Conservation (phyloP, 176 grass and related monocot species). For the Carex pumila region DNA sequence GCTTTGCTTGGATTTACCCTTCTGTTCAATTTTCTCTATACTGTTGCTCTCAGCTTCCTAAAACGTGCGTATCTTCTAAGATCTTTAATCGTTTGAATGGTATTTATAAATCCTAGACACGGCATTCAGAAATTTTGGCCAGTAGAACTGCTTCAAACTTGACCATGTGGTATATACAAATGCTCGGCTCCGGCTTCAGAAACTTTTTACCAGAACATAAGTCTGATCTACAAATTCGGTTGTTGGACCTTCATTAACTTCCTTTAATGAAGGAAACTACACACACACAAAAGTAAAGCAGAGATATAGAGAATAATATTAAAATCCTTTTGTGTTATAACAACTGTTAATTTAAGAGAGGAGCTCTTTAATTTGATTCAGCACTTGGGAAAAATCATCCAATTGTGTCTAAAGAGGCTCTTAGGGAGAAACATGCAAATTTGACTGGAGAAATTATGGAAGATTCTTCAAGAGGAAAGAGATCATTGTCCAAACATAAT, state of each 20-base stretch:
- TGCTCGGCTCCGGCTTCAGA: not conserved
- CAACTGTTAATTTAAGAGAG: not conserved
- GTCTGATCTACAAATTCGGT: not conserved
- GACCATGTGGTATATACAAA: not conserved
- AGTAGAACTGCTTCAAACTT: not conserved
- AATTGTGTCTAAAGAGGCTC: constrained; percentile 60
- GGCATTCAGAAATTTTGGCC: not conserved
- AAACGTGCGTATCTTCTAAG: constrained; percentile 28
- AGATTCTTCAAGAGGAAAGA: constrained; percentile 21
- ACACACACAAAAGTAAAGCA: not conserved
- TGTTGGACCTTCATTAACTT: not conserved
- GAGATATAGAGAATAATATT: not conserved
- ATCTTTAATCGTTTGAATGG: not conserved
- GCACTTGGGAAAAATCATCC: constrained; percentile 63
- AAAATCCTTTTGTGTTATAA: not conserved
- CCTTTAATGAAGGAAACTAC: not conserved
- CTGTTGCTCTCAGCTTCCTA: constrained; percentile 66
- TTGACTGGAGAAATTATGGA: constrained; percentile 43
- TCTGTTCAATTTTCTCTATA: constrained; percentile 78
- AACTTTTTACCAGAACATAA: not conserved
- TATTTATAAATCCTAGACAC: not conserved
- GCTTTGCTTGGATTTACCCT: constrained; percentile 66
- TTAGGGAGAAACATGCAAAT: constrained; percentile 58
- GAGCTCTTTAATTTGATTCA: constrained; percentile 12
- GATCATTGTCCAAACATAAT: constrained; percentile 9